phyloP scores from a whole-genome alignment of 805 yeast species.

The Yarrowia keelungensis region DNA sequence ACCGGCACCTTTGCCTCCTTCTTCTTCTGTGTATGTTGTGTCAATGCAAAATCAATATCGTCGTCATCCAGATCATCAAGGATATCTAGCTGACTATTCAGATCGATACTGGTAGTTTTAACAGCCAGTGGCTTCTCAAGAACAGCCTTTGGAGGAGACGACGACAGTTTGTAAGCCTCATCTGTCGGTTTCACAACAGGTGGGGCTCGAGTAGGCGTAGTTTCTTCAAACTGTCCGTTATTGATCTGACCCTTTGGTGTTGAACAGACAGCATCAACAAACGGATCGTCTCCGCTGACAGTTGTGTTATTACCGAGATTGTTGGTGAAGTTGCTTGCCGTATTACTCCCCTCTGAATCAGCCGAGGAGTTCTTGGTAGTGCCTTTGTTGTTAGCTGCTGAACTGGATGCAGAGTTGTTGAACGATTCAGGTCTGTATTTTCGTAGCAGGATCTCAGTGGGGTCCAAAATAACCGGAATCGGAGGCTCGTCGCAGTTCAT shows the following conservation, averaged over 20 bases:
- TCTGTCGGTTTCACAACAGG: background rate
- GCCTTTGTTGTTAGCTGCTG: background rate
- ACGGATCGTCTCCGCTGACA: constrained; percentile 2
- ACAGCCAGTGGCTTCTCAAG: background rate
- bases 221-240: background rate
- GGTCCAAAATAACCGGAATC: constrained; percentile 11
- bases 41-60: constrained; percentile 28
- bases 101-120: background rate
- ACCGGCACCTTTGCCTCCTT: background rate
- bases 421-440: constrained; percentile 16
- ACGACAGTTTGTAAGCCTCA: background rate
- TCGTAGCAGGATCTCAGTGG: constrained; percentile 1
- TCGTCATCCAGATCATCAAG: constrained; percentile 23
- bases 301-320: background rate
- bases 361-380: background rate
- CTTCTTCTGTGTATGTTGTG: constrained; percentile 26
- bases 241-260: background rate
- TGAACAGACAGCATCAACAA: constrained; percentile 12
- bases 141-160: constrained; percentile 9
- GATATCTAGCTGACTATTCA: constrained; percentile 16
- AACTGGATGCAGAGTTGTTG: constrained; percentile 16
- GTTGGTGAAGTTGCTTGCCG: constrained; percentile 11
- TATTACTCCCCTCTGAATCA: background rate
- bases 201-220: background rate
- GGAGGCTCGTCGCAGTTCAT: constrained; percentile 11